These are phyloP conservation scores for Wallacemonas sp. DNA, from an alignment of 208 protist genomes.

Conservation along the genomic window DNA sequence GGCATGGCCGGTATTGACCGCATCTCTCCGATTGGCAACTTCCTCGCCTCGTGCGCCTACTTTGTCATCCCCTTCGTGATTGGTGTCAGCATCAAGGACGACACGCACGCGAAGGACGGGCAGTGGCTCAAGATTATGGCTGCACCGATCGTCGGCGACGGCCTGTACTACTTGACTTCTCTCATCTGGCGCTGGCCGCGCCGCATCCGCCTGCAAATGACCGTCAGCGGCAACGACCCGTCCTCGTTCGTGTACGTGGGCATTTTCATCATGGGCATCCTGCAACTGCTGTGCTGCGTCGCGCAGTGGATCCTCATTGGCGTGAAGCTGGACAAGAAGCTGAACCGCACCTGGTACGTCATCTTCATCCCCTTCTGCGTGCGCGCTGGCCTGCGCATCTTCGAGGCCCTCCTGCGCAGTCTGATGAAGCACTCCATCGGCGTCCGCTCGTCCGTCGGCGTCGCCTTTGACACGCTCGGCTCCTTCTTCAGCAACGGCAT, in stretches of 20 bases:
- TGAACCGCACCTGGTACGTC: conserved; percentile 73
- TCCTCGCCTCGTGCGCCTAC: conserved; percentile 62
- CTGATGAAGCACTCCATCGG: conserved; percentile 74
- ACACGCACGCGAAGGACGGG: conserved; percentile 27
- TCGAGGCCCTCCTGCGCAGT: conserved; percentile 76
- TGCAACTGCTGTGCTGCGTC: conserved; percentile 64
- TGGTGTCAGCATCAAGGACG: conserved; percentile 30
- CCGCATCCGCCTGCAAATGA: conserved; percentile 67
- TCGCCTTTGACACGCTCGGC: conserved; percentile 82
- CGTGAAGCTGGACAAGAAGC: conserved; percentile 55
- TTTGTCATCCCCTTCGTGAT: conserved; percentile 67
- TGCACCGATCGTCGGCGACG: conserved; percentile 74
- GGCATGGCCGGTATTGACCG: conserved; percentile 63
- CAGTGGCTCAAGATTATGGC: conserved; percentile 61
- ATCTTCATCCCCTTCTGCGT: conserved; percentile 75
- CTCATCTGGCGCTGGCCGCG: conserved; percentile 87
- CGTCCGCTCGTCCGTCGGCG: conserved; percentile 48
- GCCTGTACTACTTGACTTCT: conserved; percentile 82
- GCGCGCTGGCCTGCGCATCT: conserved; percentile 61
- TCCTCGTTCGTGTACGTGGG: conserved; percentile 63
- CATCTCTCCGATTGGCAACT: conserved; percentile 78
- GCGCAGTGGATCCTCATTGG: conserved; percentile 82
- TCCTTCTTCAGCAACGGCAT: conserved; percentile 87
- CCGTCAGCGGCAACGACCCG: conserved; percentile 60
- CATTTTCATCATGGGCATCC: conserved; percentile 72